A percentile compares a stretch with the other conserved stretches of the same genome.
phyloP scores from a whole-genome alignment of 495 filamentous ascomycete species.

The Penicillium odoratum region DNA sequence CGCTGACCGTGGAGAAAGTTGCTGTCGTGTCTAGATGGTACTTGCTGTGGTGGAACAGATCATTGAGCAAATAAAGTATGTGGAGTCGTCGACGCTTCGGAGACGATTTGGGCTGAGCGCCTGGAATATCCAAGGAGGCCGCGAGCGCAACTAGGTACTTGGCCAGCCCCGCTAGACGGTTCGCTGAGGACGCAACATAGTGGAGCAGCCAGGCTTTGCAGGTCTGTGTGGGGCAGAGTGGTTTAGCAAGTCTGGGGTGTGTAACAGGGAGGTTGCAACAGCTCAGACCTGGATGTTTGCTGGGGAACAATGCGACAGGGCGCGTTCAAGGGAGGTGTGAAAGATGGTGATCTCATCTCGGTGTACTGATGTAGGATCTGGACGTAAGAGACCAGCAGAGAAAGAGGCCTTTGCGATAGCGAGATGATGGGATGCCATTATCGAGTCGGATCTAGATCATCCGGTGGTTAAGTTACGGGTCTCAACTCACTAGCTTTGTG shows the following conservation, averaged over 20 bases:
- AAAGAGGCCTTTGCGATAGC: slow-evolving; percentile 82
- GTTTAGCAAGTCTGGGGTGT: slow-evolving; percentile 43
- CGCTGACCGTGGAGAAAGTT: slow-evolving; percentile 54
- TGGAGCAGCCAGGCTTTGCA: slow-evolving; percentile 84
- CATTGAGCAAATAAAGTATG: slow-evolving; percentile 79
- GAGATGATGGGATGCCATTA: slow-evolving; percentile 73
- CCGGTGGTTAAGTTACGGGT: neutral
- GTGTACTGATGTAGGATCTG: slow-evolving; percentile 69
- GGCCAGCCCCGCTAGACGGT: slow-evolving; percentile 64
- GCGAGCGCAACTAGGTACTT: slow-evolving; percentile 76
- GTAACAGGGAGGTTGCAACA: slow-evolving; percentile 31
- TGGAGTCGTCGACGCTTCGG: slow-evolving; percentile 70
- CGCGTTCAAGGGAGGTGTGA: slow-evolving; percentile 64
- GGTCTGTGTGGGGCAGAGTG: slow-evolving; percentile 57
- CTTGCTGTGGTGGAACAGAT: slow-evolving; percentile 78
- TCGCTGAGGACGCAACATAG: slow-evolving; percentile 66
- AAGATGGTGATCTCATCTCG: slow-evolving; percentile 73
- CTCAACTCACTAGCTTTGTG: neutral
- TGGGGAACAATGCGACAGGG: slow-evolving; percentile 72
- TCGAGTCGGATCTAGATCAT: neutral
- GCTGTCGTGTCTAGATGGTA: slow-evolving; percentile 49
- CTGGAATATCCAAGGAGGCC: slow-evolving; percentile 50
- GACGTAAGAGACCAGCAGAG: slow-evolving; percentile 69
- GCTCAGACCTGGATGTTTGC: slow-evolving; percentile 94
- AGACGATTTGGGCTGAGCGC: slow-evolving; percentile 45